phyloP scores from a whole-genome alignment of 2,329 filamentous ascomycete species.

The Byssoonygena ceratinophila region DNA sequence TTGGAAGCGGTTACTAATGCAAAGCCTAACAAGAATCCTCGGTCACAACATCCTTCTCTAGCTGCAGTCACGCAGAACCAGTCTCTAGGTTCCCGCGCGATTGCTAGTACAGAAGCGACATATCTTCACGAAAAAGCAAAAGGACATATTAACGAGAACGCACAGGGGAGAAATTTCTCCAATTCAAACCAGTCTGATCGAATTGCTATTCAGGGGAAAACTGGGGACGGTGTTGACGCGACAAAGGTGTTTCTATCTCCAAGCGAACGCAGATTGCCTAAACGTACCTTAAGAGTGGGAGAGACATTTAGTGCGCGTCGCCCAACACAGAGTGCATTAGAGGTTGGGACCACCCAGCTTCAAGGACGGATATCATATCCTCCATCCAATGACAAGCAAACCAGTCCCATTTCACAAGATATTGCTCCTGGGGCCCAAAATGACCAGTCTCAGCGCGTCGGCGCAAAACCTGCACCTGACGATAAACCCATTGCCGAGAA shows the following conservation, averaged over 20 bases:
- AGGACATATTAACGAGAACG: neutral
- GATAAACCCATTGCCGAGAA: neutral
- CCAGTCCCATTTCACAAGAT: neutral
- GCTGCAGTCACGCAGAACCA: neutral
- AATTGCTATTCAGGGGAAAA: neutral
- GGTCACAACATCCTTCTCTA: neutral
- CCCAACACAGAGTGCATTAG: too few species aligned
- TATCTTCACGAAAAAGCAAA: neutral
- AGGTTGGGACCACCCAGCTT: too few species aligned
- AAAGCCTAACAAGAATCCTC: neutral
- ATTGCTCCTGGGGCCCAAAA: too few species aligned
- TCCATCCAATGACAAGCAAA: neutral
- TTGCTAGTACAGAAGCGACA: neutral
- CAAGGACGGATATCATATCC: neutral
- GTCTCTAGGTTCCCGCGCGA: slow-evolving; percentile 7
- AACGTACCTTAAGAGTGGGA: neutral
- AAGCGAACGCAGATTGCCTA: neutral
- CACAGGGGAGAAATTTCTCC: neutral
- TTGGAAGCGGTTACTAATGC: neutral
- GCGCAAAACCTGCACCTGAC: neutral
- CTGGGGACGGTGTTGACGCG: neutral
- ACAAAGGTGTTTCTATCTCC: neutral
- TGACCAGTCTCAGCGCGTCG: neutral
- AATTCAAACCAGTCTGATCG: neutral
- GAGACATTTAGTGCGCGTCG: too few species aligned